Conservation (phyloP, 768 basidiomycete species). For the Ephemerocybe angulata region DNA sequence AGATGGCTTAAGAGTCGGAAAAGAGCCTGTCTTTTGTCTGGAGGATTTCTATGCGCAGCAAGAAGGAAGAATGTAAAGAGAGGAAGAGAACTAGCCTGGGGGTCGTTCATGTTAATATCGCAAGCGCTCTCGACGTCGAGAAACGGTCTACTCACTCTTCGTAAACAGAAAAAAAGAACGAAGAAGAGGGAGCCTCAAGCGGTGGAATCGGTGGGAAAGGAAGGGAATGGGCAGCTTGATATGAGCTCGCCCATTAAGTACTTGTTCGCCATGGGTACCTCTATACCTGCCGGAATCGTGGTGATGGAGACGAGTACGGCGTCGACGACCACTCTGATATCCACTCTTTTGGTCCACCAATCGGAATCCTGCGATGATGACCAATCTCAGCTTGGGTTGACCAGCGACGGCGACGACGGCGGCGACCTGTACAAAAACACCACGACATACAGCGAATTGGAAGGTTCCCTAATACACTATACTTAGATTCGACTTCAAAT, state of each 20-base stretch:
- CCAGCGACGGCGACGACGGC: no score
- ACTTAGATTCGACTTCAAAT: no score
- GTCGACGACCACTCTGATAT: not conserved
- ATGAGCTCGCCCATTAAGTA: not conserved
- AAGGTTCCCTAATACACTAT: no score
- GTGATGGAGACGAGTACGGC: not conserved
- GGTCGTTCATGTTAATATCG: not conserved
- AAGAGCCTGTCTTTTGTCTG: slow-evolving; percentile 5
- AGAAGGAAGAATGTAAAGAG: not conserved
- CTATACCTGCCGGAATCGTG: not conserved
- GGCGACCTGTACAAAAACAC: no score
- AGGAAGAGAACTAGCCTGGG: slow-evolving; percentile 9
- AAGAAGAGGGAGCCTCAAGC: slow-evolving; percentile 22
- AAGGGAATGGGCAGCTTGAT: slow-evolving; percentile 7
- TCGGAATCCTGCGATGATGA: not conserved
- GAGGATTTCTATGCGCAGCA: slow-evolving; percentile 4
- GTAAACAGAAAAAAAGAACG: slow-evolving; percentile 8
- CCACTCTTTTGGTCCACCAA: not conserved
- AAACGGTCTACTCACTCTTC: slow-evolving; percentile 6
- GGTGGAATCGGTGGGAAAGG: slow-evolving; percentile 21
- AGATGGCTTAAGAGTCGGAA: not conserved
- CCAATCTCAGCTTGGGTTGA: no score
- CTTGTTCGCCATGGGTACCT: not conserved
- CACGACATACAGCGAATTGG: no score
- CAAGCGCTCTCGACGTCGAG: not conserved